Evolutionary conservation across 176 grass and related monocot species (phyloP).

Genomic region (Cocos nucifera): DNA sequence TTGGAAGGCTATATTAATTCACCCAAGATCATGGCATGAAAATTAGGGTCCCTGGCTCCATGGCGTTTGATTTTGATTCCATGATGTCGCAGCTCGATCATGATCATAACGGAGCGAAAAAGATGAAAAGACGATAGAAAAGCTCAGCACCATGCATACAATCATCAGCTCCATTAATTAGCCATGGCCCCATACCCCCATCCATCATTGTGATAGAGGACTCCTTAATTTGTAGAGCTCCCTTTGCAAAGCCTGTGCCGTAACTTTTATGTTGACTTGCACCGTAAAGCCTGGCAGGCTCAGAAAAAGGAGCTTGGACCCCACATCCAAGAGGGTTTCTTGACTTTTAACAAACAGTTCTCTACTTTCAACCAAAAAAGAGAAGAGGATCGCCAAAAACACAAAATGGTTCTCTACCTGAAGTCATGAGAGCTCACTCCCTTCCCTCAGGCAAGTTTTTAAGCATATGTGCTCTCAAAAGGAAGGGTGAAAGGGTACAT

Average conservation of each 20-base stretch:
- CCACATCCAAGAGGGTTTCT: no score
- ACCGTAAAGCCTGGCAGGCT: slow-evolving; percentile 24
- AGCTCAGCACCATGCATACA: background rate
- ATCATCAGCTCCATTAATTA: background rate
- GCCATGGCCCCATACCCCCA: background rate
- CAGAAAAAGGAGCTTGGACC: background rate
- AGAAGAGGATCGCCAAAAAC: no score
- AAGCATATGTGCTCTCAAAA: slow-evolving; percentile 16
- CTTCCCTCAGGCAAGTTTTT: background rate
- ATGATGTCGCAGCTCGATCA: background rate
- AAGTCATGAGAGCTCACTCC: background rate
- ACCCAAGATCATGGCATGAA: background rate
- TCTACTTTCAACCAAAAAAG: no score
- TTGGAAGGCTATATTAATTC: background rate
- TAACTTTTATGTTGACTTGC: slow-evolving; percentile 27
- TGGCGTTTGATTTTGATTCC: background rate
- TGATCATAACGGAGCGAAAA: background rate
- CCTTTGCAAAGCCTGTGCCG: background rate
- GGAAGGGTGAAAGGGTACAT: slow-evolving; percentile 2
- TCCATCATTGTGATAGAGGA: background rate
- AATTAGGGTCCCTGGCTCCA: background rate
- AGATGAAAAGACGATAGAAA: background rate
- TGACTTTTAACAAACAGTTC: no score
- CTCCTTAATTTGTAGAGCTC: background rate
- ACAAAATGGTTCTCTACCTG: no score